Evolutionary conservation across 2,329 filamentous ascomycete species (phyloP), one percentile per base, ranked within the genome.

Genomic region (Trichoderma endophyticum): DNA sequence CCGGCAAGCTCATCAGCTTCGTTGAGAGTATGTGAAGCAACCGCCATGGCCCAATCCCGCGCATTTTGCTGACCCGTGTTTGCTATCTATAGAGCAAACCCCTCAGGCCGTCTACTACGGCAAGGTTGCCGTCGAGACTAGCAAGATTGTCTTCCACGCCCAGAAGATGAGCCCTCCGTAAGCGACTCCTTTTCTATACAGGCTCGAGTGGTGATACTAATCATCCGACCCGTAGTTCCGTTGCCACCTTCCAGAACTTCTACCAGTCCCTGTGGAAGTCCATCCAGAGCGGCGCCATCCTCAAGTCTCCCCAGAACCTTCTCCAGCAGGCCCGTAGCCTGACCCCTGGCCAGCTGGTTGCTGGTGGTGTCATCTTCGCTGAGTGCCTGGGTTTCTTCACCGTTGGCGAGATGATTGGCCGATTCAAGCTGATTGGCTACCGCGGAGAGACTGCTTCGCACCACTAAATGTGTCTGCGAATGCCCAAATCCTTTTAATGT

Each of bases 361-460:
- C 92, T 69, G 92, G 88, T 73, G 93, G 92, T 77, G 92, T 99
- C 73, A 86, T 98, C 74, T 84, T 87, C 62, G 95, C 95, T 71
- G 95, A 99, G 86, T 88, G 94, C 65, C 84, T 99, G 76, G 96
- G 96, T 74, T 99, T 99, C 89, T 99, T 98, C 89, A 97, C 95
- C 74, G 90, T 98, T 70, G 96, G 96, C 76, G 95, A 98, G 88
- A 98, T 99, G 83, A 91, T 99, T 79, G 96, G 96, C 79, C 90
- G 95, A 80, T 90, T 96, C 86, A 98, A 99, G 92, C 83, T 99
- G 77, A 88, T 99, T 78, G 96, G 96, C 75, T 99, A 99, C 88
- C 89, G 88, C 83, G 92, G 93, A 80, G 89, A 93, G 81, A 80
- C 82, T 74, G 87, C 87, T 77, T 85, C 86, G 75, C 88, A 91